phyloP scores from a whole-genome alignment of 2,329 filamentous ascomycete genomes.

The Albophoma yamanashiensis region DNA sequence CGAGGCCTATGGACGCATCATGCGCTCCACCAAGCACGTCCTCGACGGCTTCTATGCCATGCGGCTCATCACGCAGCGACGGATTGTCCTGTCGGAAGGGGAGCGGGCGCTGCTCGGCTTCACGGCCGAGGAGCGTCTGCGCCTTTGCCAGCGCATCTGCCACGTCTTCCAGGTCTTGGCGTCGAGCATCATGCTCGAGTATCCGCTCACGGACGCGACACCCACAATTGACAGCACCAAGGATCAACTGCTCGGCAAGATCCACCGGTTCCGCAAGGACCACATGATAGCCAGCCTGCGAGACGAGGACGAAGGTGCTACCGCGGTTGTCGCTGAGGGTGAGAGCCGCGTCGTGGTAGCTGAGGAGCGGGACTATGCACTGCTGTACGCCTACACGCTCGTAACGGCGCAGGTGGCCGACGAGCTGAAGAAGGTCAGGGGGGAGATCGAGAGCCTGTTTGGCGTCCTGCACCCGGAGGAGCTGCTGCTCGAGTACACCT shows the following conservation, averaged over 20 bases:
- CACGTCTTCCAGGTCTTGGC: conserved; percentile 82
- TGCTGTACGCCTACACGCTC: conserved; percentile 82
- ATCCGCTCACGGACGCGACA: conserved; percentile 80
- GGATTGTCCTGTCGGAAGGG: conserved; percentile 62
- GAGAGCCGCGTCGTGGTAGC: conserved; percentile 24
- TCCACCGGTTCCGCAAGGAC: conserved; percentile 75
- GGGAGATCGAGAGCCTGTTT: conserved; percentile 52
- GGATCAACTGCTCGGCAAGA: conserved; percentile 74
- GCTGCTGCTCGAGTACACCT: conserved; percentile 39
- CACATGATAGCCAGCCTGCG: conserved; percentile 29
- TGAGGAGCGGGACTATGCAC: conserved; percentile 74
- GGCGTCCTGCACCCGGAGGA: conserved; percentile 52
- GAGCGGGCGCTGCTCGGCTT: conserved; percentile 72
- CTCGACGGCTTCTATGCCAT: conserved; percentile 94
- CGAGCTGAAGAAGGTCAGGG: conserved; percentile 49
- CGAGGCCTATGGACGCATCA: conserved; percentile 59
- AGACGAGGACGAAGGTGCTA: neutral
- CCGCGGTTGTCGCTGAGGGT: conserved; percentile 4
- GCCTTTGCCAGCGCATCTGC: conserved; percentile 80
- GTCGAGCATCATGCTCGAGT: conserved; percentile 87
- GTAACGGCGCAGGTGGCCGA: conserved; percentile 57
- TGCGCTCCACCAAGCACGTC: conserved; percentile 72
- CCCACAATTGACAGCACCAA: conserved; percentile 73
- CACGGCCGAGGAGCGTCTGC: conserved; percentile 66
- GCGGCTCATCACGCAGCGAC: conserved; percentile 82